Conservation (phyloP, 2,329 filamentous ascomycete species). For the Sarocladium brachiariae region DNA sequence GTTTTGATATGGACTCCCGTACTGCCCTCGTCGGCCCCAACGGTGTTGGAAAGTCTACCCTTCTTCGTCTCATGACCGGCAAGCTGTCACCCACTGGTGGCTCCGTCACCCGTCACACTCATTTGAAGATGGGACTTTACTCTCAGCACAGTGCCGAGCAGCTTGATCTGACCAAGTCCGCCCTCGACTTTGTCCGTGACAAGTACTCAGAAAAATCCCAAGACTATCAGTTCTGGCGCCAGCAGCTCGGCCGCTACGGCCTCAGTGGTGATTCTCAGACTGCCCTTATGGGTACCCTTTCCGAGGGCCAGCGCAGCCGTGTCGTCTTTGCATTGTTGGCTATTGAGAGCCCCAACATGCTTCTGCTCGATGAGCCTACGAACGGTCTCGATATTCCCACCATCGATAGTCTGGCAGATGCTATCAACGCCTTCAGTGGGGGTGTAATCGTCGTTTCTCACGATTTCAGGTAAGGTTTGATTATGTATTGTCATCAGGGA, state of each 20-base stretch:
- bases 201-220: conserved; percentile 86
- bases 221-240: conserved; percentile 99
- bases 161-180: conserved; percentile 95
- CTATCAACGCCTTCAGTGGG: conserved; percentile 92
- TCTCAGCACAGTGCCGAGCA: conserved; percentile 98
- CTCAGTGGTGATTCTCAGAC: conserved; percentile 91
- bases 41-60: conserved; percentile 97
- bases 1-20: conserved; percentile 99
- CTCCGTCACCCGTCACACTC: conserved; percentile 83
- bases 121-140: conserved; percentile 97
- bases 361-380: conserved; percentile 95
- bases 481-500: no score
- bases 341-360: conserved; percentile 95
- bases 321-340: conserved; percentile 96
- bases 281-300: conserved; percentile 93
- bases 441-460: conserved; percentile 97
- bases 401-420: conserved; percentile 94
- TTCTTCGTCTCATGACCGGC: conserved; percentile 93
- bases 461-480: conserved; percentile 85
- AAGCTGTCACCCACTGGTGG: conserved; percentile 82
- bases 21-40: conserved; percentile 96
- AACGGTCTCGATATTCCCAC: conserved; percentile 99
- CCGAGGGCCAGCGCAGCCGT: conserved; percentile 95
- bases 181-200: conserved; percentile 95
- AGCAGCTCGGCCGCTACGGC: conserved; percentile 93